Conservation (phyloP, 768 basidiomycete genomes). For the Myochromella boudieri region DNA sequence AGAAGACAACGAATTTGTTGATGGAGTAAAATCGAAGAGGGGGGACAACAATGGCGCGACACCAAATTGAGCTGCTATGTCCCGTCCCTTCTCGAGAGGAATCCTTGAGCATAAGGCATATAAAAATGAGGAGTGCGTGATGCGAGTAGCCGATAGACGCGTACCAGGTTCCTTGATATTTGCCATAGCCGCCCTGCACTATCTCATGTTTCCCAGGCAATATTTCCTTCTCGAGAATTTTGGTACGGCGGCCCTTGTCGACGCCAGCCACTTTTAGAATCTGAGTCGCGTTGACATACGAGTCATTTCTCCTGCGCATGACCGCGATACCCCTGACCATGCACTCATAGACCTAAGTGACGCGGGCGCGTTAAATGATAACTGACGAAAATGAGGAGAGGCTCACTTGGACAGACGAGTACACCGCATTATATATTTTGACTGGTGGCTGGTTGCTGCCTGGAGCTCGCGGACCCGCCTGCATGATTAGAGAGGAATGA, state of each 20-base stretch:
- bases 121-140: conserved; percentile 7
- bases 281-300: conserved; percentile 97
- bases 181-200: conserved; percentile 98
- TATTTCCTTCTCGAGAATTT: conserved; percentile 97
- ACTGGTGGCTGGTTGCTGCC: conserved; percentile 54
- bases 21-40: conserved; percentile 91
- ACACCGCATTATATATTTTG: conserved; percentile 92
- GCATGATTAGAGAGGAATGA: conserved; percentile 37
- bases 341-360: conserved; percentile 85
- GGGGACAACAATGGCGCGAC: conserved; percentile 86
- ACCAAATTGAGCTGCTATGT: conserved; percentile 90
- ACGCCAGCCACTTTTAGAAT: conserved; percentile 98
- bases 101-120: conserved; percentile 58
- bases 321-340: conserved; percentile 99
- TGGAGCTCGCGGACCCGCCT: conserved; percentile 42
- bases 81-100: conserved; percentile 90
- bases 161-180: conserved; percentile 99
- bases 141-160: conserved; percentile 20
- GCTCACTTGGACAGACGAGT: conserved; percentile 80
- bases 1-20: conserved; percentile 65
- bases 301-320: conserved; percentile 94
- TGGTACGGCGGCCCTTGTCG: conserved; percentile 93
- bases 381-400: conserved; percentile 8
- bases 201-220: conserved; percentile 95
- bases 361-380: conserved; percentile 37